Percentiles rank a stretch among this genome's conserved stretches.
phyloP scores from a whole-genome alignment of 257 asterid genomes.

The Solanum corneliomulleri region DNA sequence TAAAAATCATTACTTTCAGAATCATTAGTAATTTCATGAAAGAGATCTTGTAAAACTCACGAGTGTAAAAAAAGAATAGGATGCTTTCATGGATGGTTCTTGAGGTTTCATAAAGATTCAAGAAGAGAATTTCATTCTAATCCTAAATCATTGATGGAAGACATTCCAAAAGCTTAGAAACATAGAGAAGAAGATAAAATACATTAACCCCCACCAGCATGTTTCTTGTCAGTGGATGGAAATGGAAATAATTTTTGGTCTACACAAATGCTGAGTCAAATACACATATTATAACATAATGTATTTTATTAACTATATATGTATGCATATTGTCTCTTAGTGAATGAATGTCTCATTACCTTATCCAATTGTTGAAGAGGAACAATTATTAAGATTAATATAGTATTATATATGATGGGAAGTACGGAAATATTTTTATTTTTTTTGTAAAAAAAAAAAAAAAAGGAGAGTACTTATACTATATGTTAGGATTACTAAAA shows the following conservation, averaged over 20 bases:
- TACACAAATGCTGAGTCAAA: constrained; percentile 27
- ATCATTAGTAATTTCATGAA: no score
- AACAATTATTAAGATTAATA: not conserved
- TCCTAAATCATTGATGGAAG: no score
- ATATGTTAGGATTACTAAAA: not conserved
- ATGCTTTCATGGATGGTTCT: no score
- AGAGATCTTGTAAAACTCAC: no score
- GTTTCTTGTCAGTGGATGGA: constrained; percentile 5
- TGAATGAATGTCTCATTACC: not conserved
- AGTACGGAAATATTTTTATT: not conserved
- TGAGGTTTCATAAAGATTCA: no score
- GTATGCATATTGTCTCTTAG: not conserved
- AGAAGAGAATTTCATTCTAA: no score
- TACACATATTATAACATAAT: not conserved
- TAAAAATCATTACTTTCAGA: no score
- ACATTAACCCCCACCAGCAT: not conserved
- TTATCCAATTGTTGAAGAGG: not conserved
- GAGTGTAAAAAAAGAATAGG: no score
- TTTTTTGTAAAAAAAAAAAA: not conserved
- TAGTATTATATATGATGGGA: not conserved
- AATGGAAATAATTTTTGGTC: constrained; percentile 8
- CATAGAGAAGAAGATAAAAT: no score
- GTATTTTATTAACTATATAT: not conserved
- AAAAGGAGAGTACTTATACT: not conserved
- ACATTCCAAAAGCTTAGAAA: no score